These are phyloP conservation scores for Leptodermis oblonga DNA, from an alignment of 257 asterid genomes.

Conservation along the genomic window DNA sequence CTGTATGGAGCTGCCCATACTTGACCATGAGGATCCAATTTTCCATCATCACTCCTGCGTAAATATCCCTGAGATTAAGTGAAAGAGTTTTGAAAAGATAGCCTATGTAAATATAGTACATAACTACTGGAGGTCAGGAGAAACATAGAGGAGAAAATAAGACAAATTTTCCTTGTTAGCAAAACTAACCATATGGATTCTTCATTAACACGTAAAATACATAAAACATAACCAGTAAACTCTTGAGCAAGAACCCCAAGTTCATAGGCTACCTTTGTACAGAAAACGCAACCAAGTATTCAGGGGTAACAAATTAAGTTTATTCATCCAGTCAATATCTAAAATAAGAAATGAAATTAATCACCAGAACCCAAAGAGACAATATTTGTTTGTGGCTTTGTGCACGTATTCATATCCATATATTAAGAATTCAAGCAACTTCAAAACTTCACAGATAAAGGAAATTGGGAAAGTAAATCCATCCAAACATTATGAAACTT, in stretches of 20 bases:
- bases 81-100: slow-evolving; percentile 30
- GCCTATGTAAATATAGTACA: slow-evolving; percentile 18
- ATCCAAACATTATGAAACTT: not conserved
- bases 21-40: slow-evolving; percentile 60
- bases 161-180: not conserved
- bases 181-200: not conserved
- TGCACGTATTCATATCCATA: not conserved
- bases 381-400: not conserved
- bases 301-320: not conserved
- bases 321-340: not conserved
- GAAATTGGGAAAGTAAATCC: not conserved
- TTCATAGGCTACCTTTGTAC: not conserved
- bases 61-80: slow-evolving; percentile 90
- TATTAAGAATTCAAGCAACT: not conserved
- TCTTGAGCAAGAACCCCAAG: not conserved
- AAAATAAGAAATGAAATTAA: not conserved
- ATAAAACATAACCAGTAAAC: not conserved
- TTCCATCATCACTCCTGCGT: slow-evolving; percentile 89
- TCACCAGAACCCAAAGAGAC: not conserved
- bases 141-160: not conserved
- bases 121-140: slow-evolving; percentile 3
- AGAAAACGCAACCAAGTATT: not conserved
- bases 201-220: not conserved
- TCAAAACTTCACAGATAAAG: not conserved
- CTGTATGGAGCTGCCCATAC: slow-evolving; percentile 94